Percentiles rank a stretch among this genome's conserved stretches.
Conservation (phyloP, 495 filamentous ascomycete species). For the Massariosphaeria phaeospora region DNA sequence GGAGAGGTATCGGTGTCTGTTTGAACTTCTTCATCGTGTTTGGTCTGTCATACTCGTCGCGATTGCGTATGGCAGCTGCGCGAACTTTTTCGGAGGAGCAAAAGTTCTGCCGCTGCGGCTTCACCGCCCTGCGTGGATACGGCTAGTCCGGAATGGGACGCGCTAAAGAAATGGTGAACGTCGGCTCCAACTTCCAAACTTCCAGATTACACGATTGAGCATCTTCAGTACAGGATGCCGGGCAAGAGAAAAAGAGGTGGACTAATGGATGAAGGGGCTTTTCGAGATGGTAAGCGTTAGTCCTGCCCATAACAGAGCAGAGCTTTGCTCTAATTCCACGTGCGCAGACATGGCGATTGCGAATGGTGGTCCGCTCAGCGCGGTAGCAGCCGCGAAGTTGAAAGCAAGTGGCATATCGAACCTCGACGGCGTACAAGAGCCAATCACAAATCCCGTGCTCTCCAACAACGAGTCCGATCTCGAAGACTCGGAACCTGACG, state of each 20-base stretch:
- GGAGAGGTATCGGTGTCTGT: conserved; percentile 12
- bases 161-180: neutral
- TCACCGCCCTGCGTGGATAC: neutral
- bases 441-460: neutral
- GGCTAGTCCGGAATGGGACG: neutral
- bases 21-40: conserved; percentile 20
- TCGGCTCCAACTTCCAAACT: neutral
- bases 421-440: neutral
- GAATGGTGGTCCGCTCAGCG: conserved; percentile 17
- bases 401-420: neutral
- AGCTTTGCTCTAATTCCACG: neutral
- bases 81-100: conserved; percentile 22
- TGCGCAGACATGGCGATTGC: neutral
- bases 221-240: conserved; percentile 3
- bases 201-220: neutral
- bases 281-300: too few relatives aligned
- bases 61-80: neutral
- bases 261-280: too few relatives aligned
- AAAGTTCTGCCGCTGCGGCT: conserved; percentile 9
- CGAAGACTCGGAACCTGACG: conserved; percentile 1
- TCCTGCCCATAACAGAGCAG: too few relatives aligned
- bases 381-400: conserved; percentile 23
- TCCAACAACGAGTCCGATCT: neutral
- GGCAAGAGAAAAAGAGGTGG: conserved; percentile 20
- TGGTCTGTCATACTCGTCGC: neutral